Conservation (phyloP, 164 flowering plant species). For the Vitis rotundifolia region DNA sequence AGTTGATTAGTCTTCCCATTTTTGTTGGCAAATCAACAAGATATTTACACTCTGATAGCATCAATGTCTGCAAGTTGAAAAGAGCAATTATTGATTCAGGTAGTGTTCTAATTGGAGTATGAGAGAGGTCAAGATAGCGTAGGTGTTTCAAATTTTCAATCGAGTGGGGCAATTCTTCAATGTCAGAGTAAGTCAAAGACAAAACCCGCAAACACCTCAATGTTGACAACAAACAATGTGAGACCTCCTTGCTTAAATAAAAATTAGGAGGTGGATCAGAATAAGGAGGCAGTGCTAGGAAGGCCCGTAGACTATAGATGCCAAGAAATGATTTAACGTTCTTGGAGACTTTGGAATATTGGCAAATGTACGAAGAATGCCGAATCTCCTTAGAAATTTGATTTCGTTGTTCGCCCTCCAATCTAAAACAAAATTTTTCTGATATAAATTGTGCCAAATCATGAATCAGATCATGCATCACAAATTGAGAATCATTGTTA, state of each 20-base stretch:
- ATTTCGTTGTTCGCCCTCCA: too few relatives aligned
- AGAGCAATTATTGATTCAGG: too few relatives aligned
- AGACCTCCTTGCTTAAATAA: conserved; percentile 2
- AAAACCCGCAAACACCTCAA: conserved; percentile 18
- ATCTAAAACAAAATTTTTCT: too few relatives aligned
- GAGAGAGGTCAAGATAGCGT: conserved; percentile 27
- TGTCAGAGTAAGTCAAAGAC: conserved; percentile 9
- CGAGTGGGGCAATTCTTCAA: conserved; percentile 13
- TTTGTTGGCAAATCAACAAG: conserved; percentile 16
- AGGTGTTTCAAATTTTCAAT: conserved; percentile 29
- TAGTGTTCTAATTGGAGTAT: conserved; percentile 11
- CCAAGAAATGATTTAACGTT: conserved; percentile 16
- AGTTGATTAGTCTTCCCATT: conserved; percentile 16
- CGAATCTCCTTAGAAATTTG: too few relatives aligned
- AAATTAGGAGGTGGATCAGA: not conserved
- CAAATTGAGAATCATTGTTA: too few relatives aligned
- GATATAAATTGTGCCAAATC: too few relatives aligned
- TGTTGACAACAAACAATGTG: conserved; percentile 15
- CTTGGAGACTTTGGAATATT: not conserved
- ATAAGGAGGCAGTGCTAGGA: conserved; percentile 4
- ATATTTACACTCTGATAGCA: not conserved
- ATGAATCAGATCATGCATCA: too few relatives aligned
- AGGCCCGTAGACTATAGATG: conserved; percentile 22
- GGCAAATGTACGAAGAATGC: too few relatives aligned
- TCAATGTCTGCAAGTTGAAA: not conserved